Evolutionary conservation across 768 basidiomycete genomes (phyloP), one percentile per base, ranked within the genome.

Genomic region (Naganishia kalamii): DNA sequence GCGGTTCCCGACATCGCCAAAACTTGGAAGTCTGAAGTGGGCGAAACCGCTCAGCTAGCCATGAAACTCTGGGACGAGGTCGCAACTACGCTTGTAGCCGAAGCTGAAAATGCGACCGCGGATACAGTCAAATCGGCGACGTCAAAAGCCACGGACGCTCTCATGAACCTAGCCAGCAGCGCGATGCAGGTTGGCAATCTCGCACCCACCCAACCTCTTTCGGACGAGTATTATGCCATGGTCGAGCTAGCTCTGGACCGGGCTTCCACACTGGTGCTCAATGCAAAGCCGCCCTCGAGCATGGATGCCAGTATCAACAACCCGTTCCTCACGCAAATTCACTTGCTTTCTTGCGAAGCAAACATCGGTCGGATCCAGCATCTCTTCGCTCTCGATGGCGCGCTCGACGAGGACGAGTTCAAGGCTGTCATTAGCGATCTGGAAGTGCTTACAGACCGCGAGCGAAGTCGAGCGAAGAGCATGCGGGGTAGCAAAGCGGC

Each of bases 201-300:
- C 23, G 69, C 74, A 2, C 46, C 44, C 15, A 74, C 74, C 33
- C 48, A 72, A 13, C 43, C 61, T 23, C 51, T 67, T 2, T 72
- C 75, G 29, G 73, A 77, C n/a, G 43, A 68, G 0, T 71, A 75
- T 43, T 65, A 72, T 63, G 75, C 73, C 51, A 65, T 77, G 0
- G 70, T 74, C 43, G 75, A 75, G 49, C 71, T 75, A 49, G 75
- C 75, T 21, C 68, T 77, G 8, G 75, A 77, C 47, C 75, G 75
- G 67, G 75, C 75, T 8, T 71, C 71, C 29, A 72, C 73, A 63
- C 75, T 77, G 75, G 72, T 73, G 0, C 70, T 72, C 1, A 69
- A 73, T 6, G 70, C 73, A 27, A 70, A 71, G 4, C 64, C 72
- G 0, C 63, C 71, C 23, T 57, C 68, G 29, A 64, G 70, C 64